Base-by-base conservation (phyloP, 2,329 filamentous ascomycete species). In the Monilinia vaccinii-corymbosi region DNA sequence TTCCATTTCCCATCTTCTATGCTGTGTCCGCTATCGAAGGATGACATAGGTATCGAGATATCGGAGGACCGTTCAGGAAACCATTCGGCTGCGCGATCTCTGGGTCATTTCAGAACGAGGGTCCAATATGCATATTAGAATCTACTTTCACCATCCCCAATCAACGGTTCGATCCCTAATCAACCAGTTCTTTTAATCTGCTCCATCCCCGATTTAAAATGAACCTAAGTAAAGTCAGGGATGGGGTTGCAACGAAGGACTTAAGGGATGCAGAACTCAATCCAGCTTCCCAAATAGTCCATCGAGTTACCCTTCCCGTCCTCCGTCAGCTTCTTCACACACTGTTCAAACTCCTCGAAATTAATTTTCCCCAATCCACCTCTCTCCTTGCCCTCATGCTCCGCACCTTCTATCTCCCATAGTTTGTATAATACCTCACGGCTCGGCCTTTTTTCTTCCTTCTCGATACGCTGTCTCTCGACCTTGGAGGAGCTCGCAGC, bases 201-300 rank as follows among this genome's bases (percentile, higher is more conserved):
- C 32, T 5, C 32, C 44, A 23, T 10, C 21, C 23, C 21, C 13
- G 4, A 4, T 16, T 2, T 23, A 21, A 4, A 16, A 44, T 18
- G 6, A 13, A 14, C 13, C 51, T 55, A 55, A 34, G 51, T 23
- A 45, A 55, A 10, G 7, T 44, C n/a, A 55, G 38, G 51, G 38
- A 11, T 44, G 16, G 28, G 51, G 31, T 31, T 21, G 21, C 21
- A 47, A 38, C 45, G 45, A 57, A 40, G 11, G 13, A 36, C 56
- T 25, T 62, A 71, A 28, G 83, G 84, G 65, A 87, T 86, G 71
- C 84, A 87, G 71, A 86, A 85, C 71, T 97, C 92, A 73, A 97
- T 89, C 93, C 93, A 97, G 68, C 84, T 89, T 62, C 89, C 89
- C 50, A 97, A 78, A 73, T 96, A 93, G 66, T 89, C 88, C 63